phyloP scores from a whole-genome alignment of 2,329 filamentous ascomycete genomes.

The Talaromyces sp. region DNA sequence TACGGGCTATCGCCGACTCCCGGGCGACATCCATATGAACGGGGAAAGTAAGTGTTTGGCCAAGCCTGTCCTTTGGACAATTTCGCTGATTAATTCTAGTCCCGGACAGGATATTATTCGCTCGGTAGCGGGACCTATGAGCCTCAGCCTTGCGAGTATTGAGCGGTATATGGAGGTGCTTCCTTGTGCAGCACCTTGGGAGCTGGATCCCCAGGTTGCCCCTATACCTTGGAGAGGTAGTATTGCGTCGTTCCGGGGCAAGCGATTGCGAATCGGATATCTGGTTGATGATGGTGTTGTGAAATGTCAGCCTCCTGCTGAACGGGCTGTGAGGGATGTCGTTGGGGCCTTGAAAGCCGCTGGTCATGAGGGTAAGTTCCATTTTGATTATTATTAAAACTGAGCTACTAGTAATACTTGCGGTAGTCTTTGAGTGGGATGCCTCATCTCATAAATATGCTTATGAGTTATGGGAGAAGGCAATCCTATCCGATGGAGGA shows the following conservation, averaged over 20 bases:
- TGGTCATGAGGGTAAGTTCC: conserved; percentile 53
- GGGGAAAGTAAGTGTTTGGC: conserved; percentile 36
- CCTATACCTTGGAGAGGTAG: conserved; percentile 42
- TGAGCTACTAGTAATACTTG: background rate
- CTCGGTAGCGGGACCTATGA: conserved; percentile 34
- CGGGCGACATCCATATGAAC: conserved; percentile 40
- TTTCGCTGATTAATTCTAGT: no score
- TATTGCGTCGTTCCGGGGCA: conserved; percentile 24
- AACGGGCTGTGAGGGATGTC: conserved; percentile 56
- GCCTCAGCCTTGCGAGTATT: conserved; percentile 28
- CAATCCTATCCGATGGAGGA: conserved; percentile 37
- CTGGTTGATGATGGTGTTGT: conserved; percentile 64
- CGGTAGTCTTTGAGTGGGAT: conserved; percentile 37
- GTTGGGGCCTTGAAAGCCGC: conserved; percentile 62
- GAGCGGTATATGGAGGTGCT: conserved; percentile 39
- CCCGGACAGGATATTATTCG: conserved; percentile 31
- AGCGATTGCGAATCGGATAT: conserved; percentile 63
- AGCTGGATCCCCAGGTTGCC: conserved; percentile 38
- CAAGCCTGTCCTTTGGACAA: no score
- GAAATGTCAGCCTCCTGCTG: conserved; percentile 62
- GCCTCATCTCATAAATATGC: conserved; percentile 30
- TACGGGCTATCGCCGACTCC: conserved; percentile 51
- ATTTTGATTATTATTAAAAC: fast-evolving
- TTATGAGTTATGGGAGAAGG: conserved; percentile 37
- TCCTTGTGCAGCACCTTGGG: conserved; percentile 39